Conservation (phyloP, 1,284 basidiomycete genomes). For the Boletus mariae region DNA sequence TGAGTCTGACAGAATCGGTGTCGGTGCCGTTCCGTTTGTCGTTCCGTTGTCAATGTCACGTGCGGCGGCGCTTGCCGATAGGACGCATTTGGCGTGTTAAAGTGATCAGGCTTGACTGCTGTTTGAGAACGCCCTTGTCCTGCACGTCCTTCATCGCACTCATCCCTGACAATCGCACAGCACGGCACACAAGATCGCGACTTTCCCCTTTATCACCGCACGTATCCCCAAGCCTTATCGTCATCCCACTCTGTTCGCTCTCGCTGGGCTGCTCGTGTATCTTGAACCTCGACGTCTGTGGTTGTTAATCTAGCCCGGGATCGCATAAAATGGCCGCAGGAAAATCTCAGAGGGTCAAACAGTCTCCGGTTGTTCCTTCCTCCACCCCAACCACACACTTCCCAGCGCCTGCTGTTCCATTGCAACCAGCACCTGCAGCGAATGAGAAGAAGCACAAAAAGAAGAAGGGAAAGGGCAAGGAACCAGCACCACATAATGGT, state of each 20-base stretch:
- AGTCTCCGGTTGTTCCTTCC: slow-evolving; percentile 8
- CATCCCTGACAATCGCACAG: slow-evolving; percentile 20
- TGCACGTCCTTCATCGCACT: slow-evolving; percentile 14
- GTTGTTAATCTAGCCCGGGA: slow-evolving; percentile 19
- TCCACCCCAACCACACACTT: slow-evolving; percentile 8
- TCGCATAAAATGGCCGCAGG: slow-evolving; percentile 25
- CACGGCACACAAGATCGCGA: slow-evolving; percentile 18
- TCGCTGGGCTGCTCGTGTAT: slow-evolving; percentile 6
- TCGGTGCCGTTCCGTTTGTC: slow-evolving; percentile 17
- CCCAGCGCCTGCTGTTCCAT: slow-evolving; percentile 5
- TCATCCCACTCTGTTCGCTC: not conserved
- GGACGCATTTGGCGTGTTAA: slow-evolving; percentile 40
- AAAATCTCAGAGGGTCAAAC: slow-evolving; percentile 30
- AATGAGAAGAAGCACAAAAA: slow-evolving; percentile 45
- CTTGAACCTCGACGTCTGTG: not conserved
- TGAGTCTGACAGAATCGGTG: slow-evolving; percentile 2
- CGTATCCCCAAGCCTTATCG: slow-evolving; percentile 4
- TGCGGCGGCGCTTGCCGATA: slow-evolving; percentile 32
- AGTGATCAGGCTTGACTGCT: slow-evolving; percentile 41
- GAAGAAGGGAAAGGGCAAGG: slow-evolving; percentile 43
- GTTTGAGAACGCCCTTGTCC: slow-evolving; percentile 14
- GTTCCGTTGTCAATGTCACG: slow-evolving; percentile 26
- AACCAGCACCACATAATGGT: slow-evolving; percentile 23
- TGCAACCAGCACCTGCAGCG: slow-evolving; percentile 9
- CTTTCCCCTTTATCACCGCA: not conserved